phyloP scores from a whole-genome alignment of 495 filamentous ascomycete genomes.

The Lophiotrema nucula region DNA sequence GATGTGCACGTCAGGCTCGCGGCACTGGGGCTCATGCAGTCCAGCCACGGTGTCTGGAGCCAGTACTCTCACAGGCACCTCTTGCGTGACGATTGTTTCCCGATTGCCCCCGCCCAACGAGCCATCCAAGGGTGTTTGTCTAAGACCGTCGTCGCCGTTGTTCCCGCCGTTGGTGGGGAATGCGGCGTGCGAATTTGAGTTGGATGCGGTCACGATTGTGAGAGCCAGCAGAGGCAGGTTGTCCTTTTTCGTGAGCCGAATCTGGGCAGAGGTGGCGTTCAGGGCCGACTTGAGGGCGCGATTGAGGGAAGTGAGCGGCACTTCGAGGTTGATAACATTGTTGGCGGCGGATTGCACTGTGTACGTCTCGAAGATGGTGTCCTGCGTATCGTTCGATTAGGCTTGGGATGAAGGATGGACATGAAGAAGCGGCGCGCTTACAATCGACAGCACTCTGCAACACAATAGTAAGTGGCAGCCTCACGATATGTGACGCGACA shows the following conservation, averaged over 20 bases:
- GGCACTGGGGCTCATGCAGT: slow-evolving; percentile 83
- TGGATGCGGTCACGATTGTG: slow-evolving; percentile 60
- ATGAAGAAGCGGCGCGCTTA: slow-evolving; percentile 26
- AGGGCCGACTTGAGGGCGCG: slow-evolving; percentile 84
- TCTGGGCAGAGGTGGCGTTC: slow-evolving; percentile 69
- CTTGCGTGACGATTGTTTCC: slow-evolving; percentile 90
- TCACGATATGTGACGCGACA: slow-evolving; percentile 2
- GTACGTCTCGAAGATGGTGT: slow-evolving; percentile 88
- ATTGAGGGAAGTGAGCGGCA: slow-evolving; percentile 75
- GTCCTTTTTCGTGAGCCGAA: slow-evolving; percentile 91
- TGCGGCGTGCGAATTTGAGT: slow-evolving; percentile 22
- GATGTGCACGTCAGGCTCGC: slow-evolving; percentile 93
- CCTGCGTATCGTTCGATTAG: slow-evolving; percentile 43
- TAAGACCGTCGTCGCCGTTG: slow-evolving; percentile 19
- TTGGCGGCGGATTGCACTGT: slow-evolving; percentile 76
- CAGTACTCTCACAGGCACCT: slow-evolving; percentile 89
- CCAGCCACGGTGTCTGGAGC: slow-evolving; percentile 74
- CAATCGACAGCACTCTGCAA: slow-evolving; percentile 42
- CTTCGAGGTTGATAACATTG: slow-evolving; percentile 92
- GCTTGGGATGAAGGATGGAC: background rate
- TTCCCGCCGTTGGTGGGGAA: slow-evolving; percentile 20
- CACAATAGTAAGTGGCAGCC: slow-evolving; percentile 1
- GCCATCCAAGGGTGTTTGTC: slow-evolving; percentile 8
- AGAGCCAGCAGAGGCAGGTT: slow-evolving; percentile 78
- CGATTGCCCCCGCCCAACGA: slow-evolving; percentile 52